Percentiles rank a stretch among this genome's conserved stretches.
Conservation (phyloP, 371 early-diverging fungal species). For the Funneliformis caledonium region DNA sequence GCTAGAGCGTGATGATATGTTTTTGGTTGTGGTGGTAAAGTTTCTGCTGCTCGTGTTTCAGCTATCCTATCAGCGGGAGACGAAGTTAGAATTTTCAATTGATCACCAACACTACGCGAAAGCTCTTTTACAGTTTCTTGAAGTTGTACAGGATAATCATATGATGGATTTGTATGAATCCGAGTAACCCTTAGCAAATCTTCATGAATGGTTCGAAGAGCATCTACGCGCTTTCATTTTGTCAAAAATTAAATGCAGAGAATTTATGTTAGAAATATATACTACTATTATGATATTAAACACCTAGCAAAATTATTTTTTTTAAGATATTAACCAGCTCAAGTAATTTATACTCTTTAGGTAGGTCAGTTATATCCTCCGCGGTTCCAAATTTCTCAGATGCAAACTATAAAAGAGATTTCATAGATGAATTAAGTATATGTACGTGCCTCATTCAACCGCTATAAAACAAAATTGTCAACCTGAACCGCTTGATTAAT, state of each 20-base stretch:
- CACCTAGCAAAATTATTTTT: neutral
- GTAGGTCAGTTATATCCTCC: conserved; percentile 86
- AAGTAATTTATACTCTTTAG: conserved; percentile 86
- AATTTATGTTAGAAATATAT: neutral
- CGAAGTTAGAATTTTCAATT: conserved; percentile 65
- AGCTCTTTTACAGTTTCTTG: conserved; percentile 74
- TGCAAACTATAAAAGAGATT: conserved; percentile 66
- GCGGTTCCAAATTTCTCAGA: conserved; percentile 85
- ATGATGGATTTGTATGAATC: conserved; percentile 70
- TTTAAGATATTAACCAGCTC: conserved; percentile 60
- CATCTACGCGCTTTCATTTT: conserved; percentile 63
- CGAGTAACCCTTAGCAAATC: conserved; percentile 76
- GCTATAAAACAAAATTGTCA: neutral
- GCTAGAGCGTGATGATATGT: conserved; percentile 77
- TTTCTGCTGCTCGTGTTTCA: conserved; percentile 44
- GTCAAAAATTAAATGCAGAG: neutral
- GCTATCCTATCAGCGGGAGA: conserved; percentile 57
- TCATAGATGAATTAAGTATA: neutral
- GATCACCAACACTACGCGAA: conserved; percentile 63
- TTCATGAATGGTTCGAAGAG: conserved; percentile 66
- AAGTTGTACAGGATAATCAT: conserved; percentile 79
- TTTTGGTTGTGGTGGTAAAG: conserved; percentile 56
- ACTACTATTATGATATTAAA: neutral
- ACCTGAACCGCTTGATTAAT: neutral
- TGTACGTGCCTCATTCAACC: neutral